phyloP scores from a whole-genome alignment of 345 rosid genomes.

The Hirschfeldia incana region DNA sequence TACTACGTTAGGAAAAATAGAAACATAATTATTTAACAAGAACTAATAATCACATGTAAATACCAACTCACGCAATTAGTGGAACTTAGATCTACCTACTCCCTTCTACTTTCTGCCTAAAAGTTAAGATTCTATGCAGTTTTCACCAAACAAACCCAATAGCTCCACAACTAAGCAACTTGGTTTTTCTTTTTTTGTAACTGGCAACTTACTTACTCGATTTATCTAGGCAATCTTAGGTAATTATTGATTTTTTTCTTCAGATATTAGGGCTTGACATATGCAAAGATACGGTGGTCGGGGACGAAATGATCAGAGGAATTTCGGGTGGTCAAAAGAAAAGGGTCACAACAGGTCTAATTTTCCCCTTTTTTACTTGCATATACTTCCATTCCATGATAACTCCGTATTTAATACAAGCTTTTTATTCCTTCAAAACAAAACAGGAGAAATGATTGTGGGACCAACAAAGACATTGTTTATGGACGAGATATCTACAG shows the following conservation, averaged over 20 bases:
- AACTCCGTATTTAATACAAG: background rate
- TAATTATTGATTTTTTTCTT: background rate
- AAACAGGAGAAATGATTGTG: constrained; percentile 90
- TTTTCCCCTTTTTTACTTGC: background rate
- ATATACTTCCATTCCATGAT: background rate
- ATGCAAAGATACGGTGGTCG: constrained; percentile 80
- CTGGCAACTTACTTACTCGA: too few relatives aligned
- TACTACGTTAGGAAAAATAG: background rate
- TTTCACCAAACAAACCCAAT: constrained; percentile 21
- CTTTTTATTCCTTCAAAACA: background rate
- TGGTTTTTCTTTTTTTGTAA: background rate
- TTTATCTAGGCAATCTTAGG: background rate
- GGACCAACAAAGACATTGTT: constrained; percentile 86
- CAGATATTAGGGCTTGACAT: constrained; percentile 87
- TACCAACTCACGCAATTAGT: constrained; percentile 8
- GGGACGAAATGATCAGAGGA: constrained; percentile 80
- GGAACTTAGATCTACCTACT: constrained; percentile 21
- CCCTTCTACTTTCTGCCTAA: constrained; percentile 17
- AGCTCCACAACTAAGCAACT: background rate
- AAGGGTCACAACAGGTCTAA: constrained; percentile 81
- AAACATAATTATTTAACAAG: background rate
- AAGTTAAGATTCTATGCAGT: background rate
- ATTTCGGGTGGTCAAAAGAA: constrained; percentile 92
- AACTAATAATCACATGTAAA: background rate
- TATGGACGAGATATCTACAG: constrained; percentile 98